Evolutionary conservation across 2,329 filamentous ascomycete species (phyloP), one percentile per base, ranked within the genome.

Genomic region (Clarireedia sp.): DNA sequence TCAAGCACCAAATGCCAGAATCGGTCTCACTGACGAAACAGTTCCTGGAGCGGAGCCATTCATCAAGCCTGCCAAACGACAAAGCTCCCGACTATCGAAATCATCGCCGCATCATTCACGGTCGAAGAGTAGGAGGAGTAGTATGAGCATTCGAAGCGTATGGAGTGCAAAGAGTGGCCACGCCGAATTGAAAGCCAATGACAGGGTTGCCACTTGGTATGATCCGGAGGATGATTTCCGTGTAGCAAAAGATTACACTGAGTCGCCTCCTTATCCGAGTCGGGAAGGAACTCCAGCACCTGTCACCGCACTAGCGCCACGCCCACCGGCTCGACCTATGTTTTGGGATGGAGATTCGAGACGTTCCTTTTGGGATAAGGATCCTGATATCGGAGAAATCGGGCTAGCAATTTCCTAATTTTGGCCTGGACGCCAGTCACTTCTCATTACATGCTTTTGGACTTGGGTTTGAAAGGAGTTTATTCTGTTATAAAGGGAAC

Each of bases 21-120:
- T 75, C 1, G 82, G 82, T 16, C 73, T 86, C 5, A 85, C 82
- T 2, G 82, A 85, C 59, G 80, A 84, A 62, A 69, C 75, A 1
- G 67, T 85, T 2, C 80, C 81, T 5, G 82, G 82, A 36, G 82
- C 80, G 56, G 77, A 78, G 46, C 79, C 82, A 3, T 86, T 82
- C 60, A 67, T 85, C 29, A 68, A 76, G 7, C 70, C 73, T 10
- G 71, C 77, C 1, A 82, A 76, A 66, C 75, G 79, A 10, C 76
- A 78, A 14, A 72, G 75, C 3, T 79, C 79, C 3, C 75, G 80
- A 17, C 68, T 83, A 3, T 75, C 76, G 40, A 84, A 83, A 55
- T 53, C 63, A 41, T 59, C 60, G 38, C 63, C 60, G 5, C 59
- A 64, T 24, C 67, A 68, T 59, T 17, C 46, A 8, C 55, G 66